phyloP scores from a whole-genome alignment of 352 stramenopile species.

The Globisporangium ultimum region DNA sequence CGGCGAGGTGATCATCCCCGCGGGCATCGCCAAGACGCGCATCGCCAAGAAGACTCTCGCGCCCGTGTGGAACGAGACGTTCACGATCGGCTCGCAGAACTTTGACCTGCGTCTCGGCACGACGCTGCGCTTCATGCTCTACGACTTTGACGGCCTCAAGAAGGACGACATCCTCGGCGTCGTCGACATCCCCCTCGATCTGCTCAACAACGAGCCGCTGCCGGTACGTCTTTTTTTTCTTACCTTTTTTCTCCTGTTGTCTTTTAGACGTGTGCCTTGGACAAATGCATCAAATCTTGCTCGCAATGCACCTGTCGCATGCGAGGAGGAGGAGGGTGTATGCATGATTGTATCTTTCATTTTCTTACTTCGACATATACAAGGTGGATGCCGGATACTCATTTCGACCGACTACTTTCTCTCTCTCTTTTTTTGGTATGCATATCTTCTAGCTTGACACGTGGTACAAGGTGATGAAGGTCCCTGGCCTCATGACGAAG shows the following conservation, averaged over 20 bases:
- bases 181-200: conserved; percentile 62
- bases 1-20: conserved; percentile 33
- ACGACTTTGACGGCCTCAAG: conserved; percentile 62
- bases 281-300: neutral
- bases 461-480: conserved; percentile 51
- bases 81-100: conserved; percentile 35
- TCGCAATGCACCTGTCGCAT: no score
- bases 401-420: neutral
- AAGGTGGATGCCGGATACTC: neutral
- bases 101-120: conserved; percentile 62
- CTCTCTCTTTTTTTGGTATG: neutral
- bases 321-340: no score
- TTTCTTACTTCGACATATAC: no score
- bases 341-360: no score
- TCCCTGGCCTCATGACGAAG: conserved; percentile 39
- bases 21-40: conserved; percentile 42
- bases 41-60: conserved; percentile 44
- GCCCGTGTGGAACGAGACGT: conserved; percentile 47
- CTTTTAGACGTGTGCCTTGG: no score
- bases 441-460: conserved; percentile 16
- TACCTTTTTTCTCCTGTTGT: no score
- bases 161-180: conserved; percentile 61
- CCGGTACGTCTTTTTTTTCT: conserved; percentile 13
- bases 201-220: conserved; percentile 24
- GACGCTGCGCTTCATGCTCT: conserved; percentile 53